Evolutionary conservation across 208 protist genomes (phyloP), one percentile per base, ranked within the genome.

Genomic region (Vickermania spadyakhi): DNA sequence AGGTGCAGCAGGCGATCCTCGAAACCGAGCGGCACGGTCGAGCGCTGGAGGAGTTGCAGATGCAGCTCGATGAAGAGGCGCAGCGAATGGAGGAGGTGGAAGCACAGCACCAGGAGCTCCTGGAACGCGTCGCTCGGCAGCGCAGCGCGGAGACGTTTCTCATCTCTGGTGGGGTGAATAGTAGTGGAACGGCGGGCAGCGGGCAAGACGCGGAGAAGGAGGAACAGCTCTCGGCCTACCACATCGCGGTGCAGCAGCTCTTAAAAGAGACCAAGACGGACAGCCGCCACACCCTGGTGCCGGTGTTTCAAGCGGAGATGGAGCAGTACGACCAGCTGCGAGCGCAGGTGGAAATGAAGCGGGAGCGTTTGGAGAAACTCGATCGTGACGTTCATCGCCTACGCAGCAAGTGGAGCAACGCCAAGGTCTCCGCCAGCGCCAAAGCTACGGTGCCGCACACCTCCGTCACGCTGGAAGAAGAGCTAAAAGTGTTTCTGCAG

Each of bases 241-340:
- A 97, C 50, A 76, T 89, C 30, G 81, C 85, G 5, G 96, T 97
- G 68, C 77, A 77, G 3, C 75, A 77, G 49, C 96, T 98, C 69
- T 88, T 97, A 72, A 84, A 83, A 28, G 78, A 82, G 11, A 96
- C 94, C 0, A 79, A 90, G 36, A 83, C 86, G 1, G 29, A 29
- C 22, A 68, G 60, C 0, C 51, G 79, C 21, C 73, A 79, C 4
- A 63, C 60, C 13, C 64, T 91, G 25, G 59, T 84, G 2, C 30
- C 26, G 1, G 73, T 70, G 4, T 81, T 84, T 42, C 66, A 81
- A 7, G 49, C 57, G 51, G 75, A 91, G 66, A 70, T 85, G 45
- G 78, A 81, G 25, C 70, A 77, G 26, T 84, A 93, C 52, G 51
- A 67, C 7, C 76, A 92, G 57, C 70, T 97, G 51, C 51, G 65